Conservation (phyloP, 192 early-diverging fungal species). For the Rhizoclosmatium sp. region DNA sequence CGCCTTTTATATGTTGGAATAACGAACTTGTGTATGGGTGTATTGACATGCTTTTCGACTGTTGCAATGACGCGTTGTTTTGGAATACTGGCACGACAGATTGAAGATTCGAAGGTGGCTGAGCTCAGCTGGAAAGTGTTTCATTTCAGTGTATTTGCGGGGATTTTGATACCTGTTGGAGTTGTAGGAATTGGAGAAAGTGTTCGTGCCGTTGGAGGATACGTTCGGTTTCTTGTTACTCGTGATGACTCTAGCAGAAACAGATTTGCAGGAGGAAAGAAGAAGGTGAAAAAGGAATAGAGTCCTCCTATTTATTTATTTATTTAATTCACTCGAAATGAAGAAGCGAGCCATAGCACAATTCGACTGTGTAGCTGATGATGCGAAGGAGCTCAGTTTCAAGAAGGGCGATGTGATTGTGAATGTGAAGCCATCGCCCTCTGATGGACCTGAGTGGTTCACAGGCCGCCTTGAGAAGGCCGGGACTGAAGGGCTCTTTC, state of each 20-base stretch:
- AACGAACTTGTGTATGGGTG: background rate
- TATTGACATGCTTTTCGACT: background rate
- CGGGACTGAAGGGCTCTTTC: slow-evolving; percentile 60
- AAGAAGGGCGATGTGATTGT: slow-evolving; percentile 58
- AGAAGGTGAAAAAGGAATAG: background rate
- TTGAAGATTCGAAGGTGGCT: background rate
- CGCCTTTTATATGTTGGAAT: background rate
- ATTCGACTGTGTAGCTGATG: slow-evolving; percentile 67
- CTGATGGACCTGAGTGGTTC: slow-evolving; percentile 65
- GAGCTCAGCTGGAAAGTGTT: background rate
- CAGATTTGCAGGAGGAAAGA: background rate
- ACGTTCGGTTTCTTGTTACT: background rate
- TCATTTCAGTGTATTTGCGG: background rate
- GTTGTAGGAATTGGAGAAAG: background rate
- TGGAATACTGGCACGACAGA: background rate
- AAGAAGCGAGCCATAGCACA: slow-evolving; percentile 54
- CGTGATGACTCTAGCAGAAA: background rate
- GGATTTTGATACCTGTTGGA: background rate
- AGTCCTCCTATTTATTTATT: background rate
- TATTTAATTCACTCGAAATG: background rate
- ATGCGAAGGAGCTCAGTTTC: slow-evolving; percentile 65
- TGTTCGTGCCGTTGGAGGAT: background rate
- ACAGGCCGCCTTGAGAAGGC: slow-evolving; percentile 58
- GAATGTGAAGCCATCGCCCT: slow-evolving; percentile 51
- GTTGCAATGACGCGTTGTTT: background rate